Conservation (phyloP, 2,329 filamentous ascomycete genomes). For the Xylariaceae sp. region DNA sequence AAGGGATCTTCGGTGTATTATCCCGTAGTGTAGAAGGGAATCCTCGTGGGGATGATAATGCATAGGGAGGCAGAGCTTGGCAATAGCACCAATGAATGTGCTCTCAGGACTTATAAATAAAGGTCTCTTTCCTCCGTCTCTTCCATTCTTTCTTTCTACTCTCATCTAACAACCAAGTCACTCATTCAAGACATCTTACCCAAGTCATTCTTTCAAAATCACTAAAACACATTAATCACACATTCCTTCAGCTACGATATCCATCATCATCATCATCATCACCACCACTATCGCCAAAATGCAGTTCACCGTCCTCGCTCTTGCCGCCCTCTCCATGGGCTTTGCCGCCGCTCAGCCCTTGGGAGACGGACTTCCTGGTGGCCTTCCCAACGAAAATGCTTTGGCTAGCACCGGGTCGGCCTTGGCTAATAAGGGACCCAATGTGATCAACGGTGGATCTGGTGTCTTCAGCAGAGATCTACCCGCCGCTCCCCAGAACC, state of each 20-base stretch:
- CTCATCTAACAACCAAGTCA: constrained; percentile 9
- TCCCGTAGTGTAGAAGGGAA: too few species aligned
- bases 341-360: constrained; percentile 29
- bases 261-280: background rate
- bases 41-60: too few species aligned
- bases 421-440: too few species aligned
- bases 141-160: background rate
- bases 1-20: too few species aligned
- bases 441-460: too few species aligned
- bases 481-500: too few species aligned
- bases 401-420: too few species aligned
- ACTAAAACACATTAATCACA: background rate
- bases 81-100: background rate
- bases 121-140: background rate
- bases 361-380: too few species aligned
- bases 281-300: constrained; percentile 23
- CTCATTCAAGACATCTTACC: constrained; percentile 14
- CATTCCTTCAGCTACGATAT: constrained; percentile 6
- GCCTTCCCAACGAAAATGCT: too few species aligned
- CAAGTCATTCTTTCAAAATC: constrained; percentile 17
- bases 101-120: constrained; percentile 12
- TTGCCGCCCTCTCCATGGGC: constrained; percentile 31
- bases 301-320: constrained; percentile 31
- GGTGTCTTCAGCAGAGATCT: too few species aligned
- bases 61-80: background rate